Conservation (phyloP, 2,329 filamentous ascomycete species). For the Alternaria tenuissima region DNA sequence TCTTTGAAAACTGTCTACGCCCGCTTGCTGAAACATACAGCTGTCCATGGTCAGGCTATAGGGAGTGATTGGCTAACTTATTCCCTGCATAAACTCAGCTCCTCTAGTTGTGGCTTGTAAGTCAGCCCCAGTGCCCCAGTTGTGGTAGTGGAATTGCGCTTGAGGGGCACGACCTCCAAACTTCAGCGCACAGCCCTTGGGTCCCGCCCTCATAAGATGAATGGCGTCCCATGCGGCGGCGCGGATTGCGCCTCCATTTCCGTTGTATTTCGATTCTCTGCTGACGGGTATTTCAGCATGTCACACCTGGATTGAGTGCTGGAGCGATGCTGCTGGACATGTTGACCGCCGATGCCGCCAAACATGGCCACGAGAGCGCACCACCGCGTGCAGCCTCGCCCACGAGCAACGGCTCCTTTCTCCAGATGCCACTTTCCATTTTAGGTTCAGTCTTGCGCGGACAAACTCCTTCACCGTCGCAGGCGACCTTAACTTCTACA, state of each 20-base stretch:
- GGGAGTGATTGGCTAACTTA: conserved; percentile 12
- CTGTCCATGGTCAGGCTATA: conserved; percentile 5
- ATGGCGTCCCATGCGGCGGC: conserved; percentile 26
- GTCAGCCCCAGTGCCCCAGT: conserved; percentile 21
- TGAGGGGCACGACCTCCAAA: conserved; percentile 28
- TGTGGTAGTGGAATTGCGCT: conserved; percentile 17
- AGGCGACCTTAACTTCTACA: conserved; percentile 7
- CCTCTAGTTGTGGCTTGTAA: conserved; percentile 43
- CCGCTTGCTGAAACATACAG: conserved; percentile 5
- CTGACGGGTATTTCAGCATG: conserved; percentile 34
- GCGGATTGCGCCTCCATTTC: conserved; percentile 17
- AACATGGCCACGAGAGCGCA: conserved; percentile 46
- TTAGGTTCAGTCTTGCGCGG: conserved; percentile 42
- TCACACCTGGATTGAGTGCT: conserved; percentile 13
- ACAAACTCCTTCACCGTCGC: conserved; percentile 30
- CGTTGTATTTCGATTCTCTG: conserved; percentile 12
- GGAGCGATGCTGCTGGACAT: conserved; percentile 50
- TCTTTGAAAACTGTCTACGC: neutral
- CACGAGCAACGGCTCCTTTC: conserved; percentile 36
- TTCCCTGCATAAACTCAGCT: conserved; percentile 27
- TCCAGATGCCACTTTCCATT: conserved; percentile 47
- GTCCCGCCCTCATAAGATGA: conserved; percentile 22
- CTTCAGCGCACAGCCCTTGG: conserved; percentile 33
- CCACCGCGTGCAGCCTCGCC: conserved; percentile 29
- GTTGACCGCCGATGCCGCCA: conserved; percentile 46